Evolutionary conservation across 2,329 filamentous ascomycete genomes (phyloP).

Genomic region (Sarocladium strictum): DNA sequence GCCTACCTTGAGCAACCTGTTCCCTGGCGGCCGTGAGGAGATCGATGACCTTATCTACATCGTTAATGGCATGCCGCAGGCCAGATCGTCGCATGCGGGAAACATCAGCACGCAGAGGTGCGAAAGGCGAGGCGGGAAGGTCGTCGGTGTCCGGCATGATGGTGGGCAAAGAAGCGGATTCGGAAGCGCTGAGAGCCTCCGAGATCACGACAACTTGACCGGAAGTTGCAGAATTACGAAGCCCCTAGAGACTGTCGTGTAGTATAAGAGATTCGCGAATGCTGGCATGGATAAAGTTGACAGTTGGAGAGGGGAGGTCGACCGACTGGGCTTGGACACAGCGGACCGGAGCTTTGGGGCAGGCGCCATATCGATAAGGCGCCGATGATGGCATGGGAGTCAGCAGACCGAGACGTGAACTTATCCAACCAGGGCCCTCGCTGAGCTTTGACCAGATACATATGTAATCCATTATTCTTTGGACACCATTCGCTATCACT

Average conservation of each 20-base stretch:
- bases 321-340: neutral
- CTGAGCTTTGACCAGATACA: too few relatives aligned
- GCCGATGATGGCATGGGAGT: neutral
- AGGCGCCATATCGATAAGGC: slow-evolving; percentile 6
- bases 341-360: neutral
- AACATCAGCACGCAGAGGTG: slow-evolving; percentile 64
- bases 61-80: slow-evolving; percentile 63
- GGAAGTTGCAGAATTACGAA: neutral
- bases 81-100: slow-evolving; percentile 63
- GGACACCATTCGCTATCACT: too few relatives aligned
- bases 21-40: slow-evolving; percentile 68
- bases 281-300: neutral
- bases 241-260: neutral
- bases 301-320: neutral
- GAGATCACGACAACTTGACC: neutral
- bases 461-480: too few relatives aligned
- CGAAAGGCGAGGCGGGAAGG: slow-evolving; percentile 38
- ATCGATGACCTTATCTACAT: slow-evolving; percentile 80
- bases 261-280: neutral
- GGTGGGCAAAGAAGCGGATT: slow-evolving; percentile 8
- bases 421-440: neutral
- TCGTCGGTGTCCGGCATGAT: slow-evolving; percentile 29
- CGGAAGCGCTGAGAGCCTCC: slow-evolving; percentile 6
- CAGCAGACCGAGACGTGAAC: too few relatives aligned
- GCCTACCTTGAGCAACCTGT: slow-evolving; percentile 61